phyloP scores from a whole-genome alignment of 192 early-diverging fungal species.

The Rhizophlyctis rosea region DNA sequence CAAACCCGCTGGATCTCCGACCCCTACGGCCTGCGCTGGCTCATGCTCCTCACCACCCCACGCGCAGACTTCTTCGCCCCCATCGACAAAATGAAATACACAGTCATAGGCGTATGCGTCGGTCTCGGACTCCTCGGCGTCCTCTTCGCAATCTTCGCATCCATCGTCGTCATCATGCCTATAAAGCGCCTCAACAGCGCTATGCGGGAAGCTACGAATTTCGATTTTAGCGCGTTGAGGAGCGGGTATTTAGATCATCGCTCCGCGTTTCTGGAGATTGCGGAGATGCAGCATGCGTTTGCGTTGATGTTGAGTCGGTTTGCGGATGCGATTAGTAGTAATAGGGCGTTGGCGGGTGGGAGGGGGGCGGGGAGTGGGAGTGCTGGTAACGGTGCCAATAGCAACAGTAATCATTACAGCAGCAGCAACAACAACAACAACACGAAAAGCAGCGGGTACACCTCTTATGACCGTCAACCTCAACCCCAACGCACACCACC shows the following conservation, averaged over 20 bases:
- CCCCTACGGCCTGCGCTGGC: neutral
- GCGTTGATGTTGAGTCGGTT: neutral
- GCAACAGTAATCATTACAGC: too few species aligned
- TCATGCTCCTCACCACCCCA: slow-evolving; percentile 6
- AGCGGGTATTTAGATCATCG: neutral
- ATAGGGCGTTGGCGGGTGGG: neutral
- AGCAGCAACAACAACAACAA: too few species aligned
- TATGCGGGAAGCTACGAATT: slow-evolving; percentile 1
- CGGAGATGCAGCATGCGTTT: neutral
- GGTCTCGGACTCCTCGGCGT: neutral
- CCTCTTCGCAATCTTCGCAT: neutral
- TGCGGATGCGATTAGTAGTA: neutral
- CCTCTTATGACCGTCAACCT: too few species aligned
- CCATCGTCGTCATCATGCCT: neutral
- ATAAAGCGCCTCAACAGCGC: slow-evolving; percentile 5
- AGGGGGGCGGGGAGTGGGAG: neutral
- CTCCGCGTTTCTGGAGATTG: neutral
- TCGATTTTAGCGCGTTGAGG: neutral
- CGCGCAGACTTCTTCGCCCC: neutral
- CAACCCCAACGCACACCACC: too few species aligned
- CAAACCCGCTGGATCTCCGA: slow-evolving; percentile 3
- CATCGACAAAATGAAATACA: neutral
- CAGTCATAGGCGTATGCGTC: neutral
- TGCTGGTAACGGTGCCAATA: neutral
- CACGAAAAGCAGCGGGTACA: too few species aligned